phyloP scores from a whole-genome alignment of 2,329 filamentous ascomycete species.

The Aspergillus felis region DNA sequence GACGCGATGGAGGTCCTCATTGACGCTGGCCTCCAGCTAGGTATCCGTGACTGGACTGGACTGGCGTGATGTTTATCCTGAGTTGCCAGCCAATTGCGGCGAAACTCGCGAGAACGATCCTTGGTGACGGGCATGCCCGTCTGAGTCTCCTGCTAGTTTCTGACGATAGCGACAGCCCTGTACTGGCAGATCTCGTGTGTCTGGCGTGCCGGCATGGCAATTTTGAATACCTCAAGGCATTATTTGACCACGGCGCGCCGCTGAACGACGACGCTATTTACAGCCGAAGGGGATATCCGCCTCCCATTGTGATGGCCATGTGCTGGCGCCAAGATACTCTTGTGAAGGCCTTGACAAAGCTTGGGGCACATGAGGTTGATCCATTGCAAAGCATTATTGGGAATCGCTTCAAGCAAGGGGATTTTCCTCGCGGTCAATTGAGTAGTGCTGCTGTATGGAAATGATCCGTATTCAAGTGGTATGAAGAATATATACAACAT shows the following conservation, averaged over 20 bases:
- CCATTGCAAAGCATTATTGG: not conserved
- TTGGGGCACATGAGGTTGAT: not conserved
- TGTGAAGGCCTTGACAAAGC: not conserved
- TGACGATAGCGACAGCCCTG: not conserved
- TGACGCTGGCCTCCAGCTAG: not conserved
- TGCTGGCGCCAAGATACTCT: not conserved
- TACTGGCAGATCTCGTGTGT: not conserved
- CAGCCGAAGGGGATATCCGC: not conserved
- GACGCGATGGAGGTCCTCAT: not conserved
- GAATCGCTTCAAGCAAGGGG: not conserved
- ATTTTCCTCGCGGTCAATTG: not conserved
- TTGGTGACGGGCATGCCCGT: not conserved
- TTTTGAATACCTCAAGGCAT: not conserved
- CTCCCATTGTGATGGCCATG: not conserved
- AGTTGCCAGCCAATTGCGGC: not conserved
- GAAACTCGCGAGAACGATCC: not conserved
- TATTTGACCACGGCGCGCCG: not conserved
- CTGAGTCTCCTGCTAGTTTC: not conserved
- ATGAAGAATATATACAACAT: too few species aligned
- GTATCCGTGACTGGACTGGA: not conserved
- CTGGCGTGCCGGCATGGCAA: not conserved
- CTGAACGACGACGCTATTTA: not conserved
- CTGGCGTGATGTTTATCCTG: not conserved
- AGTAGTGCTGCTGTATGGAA: not conserved
- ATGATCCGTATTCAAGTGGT: too few species aligned